A percentile compares a stretch with the other conserved stretches of the same genome.
These are phyloP conservation scores for Diplodia corticola DNA, from an alignment of 2,329 filamentous ascomycete species.

Conservation along the genomic window DNA sequence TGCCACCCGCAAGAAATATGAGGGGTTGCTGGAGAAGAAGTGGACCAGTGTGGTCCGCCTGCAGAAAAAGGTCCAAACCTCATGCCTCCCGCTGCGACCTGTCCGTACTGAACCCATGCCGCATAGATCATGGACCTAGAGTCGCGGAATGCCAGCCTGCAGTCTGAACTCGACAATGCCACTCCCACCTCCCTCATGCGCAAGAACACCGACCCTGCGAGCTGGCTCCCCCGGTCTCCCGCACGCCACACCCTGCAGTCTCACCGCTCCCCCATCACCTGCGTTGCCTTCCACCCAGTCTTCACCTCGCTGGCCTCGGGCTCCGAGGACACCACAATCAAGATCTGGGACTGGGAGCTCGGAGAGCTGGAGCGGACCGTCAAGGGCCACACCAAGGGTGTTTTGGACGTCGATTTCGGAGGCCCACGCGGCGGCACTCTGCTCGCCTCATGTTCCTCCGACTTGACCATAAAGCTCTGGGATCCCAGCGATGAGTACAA, in stretches of 20 bases:
- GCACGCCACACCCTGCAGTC: constrained; percentile 80
- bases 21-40: constrained; percentile 93
- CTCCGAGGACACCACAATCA: constrained; percentile 90
- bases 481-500: constrained; percentile 91
- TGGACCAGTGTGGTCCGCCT: constrained; percentile 94
- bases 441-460: constrained; percentile 80
- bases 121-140: constrained; percentile 89
- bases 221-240: constrained; percentile 83
- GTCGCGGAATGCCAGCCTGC: constrained; percentile 68
- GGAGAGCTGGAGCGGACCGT: constrained; percentile 88
- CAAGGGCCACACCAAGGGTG: constrained; percentile 87
- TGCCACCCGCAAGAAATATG: constrained; percentile 87
- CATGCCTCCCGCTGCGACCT: not conserved
- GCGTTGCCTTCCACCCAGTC: constrained; percentile 87
- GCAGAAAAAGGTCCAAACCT: constrained; percentile 78
- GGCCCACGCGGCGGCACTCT: constrained; percentile 78
- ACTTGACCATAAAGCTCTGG: constrained; percentile 94
- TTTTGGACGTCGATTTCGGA: constrained; percentile 87
- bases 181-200: constrained; percentile 76
- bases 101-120: not conserved
- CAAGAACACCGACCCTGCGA: constrained; percentile 78
- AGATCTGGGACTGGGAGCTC: constrained; percentile 96
- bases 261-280: constrained; percentile 78
- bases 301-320: constrained; percentile 89
- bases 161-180: constrained; percentile 80